A percentile compares a stretch with the other conserved stretches of the same genome.
phyloP scores from a whole-genome alignment of 371 early-diverging fungal species.

The Mortierella sp. region DNA sequence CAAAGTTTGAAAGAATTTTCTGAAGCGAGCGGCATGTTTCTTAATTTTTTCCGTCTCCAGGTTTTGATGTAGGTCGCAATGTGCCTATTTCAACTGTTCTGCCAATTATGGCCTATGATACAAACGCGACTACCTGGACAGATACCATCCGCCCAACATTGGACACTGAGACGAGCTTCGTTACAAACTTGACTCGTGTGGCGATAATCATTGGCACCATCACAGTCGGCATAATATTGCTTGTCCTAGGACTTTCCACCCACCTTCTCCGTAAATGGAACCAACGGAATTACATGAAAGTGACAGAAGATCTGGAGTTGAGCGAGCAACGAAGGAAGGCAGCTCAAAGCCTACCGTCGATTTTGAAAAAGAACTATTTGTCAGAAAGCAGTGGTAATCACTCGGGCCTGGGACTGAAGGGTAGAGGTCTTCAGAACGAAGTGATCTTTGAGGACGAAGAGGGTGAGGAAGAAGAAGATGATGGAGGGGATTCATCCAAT shows the following conservation, averaged over 20 bases:
- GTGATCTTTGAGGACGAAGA: conserved; percentile 46
- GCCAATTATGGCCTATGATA: conserved; percentile 43
- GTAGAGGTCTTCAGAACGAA: conserved; percentile 19
- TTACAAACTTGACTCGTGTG: conserved; percentile 33
- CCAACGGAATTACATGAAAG: conserved; percentile 48
- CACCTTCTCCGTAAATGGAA: conserved; percentile 45
- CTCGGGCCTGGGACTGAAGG: neutral
- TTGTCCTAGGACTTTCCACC: conserved; percentile 31
- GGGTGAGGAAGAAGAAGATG: conserved; percentile 19
- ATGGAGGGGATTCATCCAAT: conserved; percentile 14
- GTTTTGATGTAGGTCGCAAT: conserved; percentile 40
- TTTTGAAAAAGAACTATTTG: conserved; percentile 37
- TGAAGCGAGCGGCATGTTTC: neutral
- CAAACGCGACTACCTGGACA: conserved; percentile 41
- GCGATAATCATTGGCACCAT: conserved; percentile 38
- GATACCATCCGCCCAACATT: conserved; percentile 38
- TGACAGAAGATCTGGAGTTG: conserved; percentile 33
- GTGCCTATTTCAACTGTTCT: conserved; percentile 22
- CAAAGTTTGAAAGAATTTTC: neutral
- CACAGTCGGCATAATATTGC: conserved; percentile 21
- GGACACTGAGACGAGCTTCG: conserved; percentile 21
- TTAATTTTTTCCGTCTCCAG: conserved; percentile 3
- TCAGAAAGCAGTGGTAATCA: conserved; percentile 11
- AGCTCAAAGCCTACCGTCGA: conserved; percentile 27
- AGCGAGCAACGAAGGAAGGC: conserved; percentile 23